Base-by-base conservation (phyloP, 805 yeast genomes). In the Kodamaea kakaduensis region DNA sequence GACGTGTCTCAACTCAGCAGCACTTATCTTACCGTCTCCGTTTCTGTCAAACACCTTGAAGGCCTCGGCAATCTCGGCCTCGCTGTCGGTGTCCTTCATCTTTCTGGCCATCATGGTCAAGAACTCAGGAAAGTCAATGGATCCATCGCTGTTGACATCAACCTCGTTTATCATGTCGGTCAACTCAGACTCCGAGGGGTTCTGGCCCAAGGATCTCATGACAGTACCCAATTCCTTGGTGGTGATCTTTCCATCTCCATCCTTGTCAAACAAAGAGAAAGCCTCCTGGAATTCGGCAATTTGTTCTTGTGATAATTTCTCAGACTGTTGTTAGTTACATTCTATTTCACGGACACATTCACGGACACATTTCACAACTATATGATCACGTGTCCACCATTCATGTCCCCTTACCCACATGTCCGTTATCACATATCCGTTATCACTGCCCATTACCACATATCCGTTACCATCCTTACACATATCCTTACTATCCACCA, bases 181-280 rank as follows among this genome's bases (percentile, higher is more conserved):
- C 52, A 93, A 82, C 64, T 93, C 98, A 47, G 88, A 80, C 63
- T 93, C 97, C 33, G 95, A 81, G 23, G 98, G 98, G 54, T 90
- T 90, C 64, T 88, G 93, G 34, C 98, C 98, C 56, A 93, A 73
- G n/a, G 97, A 86, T 68, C 98, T 83, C 98, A 93, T 93, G 35
- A 93, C 98, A 3, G 96, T 88, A 46, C 97, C 97, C 49, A 93
- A 74, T 67, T 93, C 98, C 55, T 85, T 77, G 50, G 96, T 85
- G 40, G 96, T 87, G 69, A 93, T 93, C 57, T 87, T 86, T 47
- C 98, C 98, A 64, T 89, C 97, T 56, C 89, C 84, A 61, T 93
- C 96, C 61, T 88, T 88, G 71, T 93, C 98, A 52, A 93, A 93
- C 46, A 93, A 77, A 43, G 97, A 87, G 61, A 93, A 93, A 5